Conservation (phyloP, 1,284 basidiomycete genomes). For the Peniophora sp. region DNA sequence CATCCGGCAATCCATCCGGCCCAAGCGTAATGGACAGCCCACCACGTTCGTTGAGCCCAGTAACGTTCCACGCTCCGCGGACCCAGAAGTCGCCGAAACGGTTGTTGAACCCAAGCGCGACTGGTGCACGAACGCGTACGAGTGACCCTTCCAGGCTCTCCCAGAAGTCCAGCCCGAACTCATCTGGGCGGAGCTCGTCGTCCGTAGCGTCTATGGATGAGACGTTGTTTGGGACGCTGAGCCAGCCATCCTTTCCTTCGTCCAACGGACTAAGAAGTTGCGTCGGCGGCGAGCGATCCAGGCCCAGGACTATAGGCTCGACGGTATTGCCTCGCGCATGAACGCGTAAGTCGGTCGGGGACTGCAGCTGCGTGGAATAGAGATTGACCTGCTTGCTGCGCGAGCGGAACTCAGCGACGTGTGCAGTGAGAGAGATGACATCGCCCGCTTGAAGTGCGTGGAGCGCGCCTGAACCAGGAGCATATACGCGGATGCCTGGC, state of each 20-base stretch:
- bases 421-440: constrained; percentile 36
- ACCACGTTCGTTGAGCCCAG: constrained; percentile 49
- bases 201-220: constrained; percentile 38
- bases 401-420: constrained; percentile 44
- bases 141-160: constrained; percentile 54
- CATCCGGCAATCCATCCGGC: constrained; percentile 40
- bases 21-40: constrained; percentile 50
- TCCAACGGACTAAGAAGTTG: constrained; percentile 43
- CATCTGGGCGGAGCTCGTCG: constrained; percentile 38
- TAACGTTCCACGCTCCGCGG: constrained; percentile 48
- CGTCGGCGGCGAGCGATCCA: constrained; percentile 47
- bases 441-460: constrained; percentile 40
- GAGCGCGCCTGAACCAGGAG: constrained; percentile 24
- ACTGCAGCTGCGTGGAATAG: constrained; percentile 41
- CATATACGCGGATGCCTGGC: constrained; percentile 46
- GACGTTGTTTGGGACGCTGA: constrained; percentile 49
- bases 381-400: constrained; percentile 35
- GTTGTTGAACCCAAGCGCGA: constrained; percentile 43
- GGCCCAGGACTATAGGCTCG: constrained; percentile 42
- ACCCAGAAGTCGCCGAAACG: constrained; percentile 54
- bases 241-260: constrained; percentile 42
- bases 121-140: constrained; percentile 45
- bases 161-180: constrained; percentile 59
- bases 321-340: constrained; percentile 40
- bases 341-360: constrained; percentile 35